Percentiles rank a stretch among this genome's conserved stretches.
Evolutionary conservation across 2,329 filamentous ascomycete species (phyloP).

Genomic region (Talaromyces sp.): DNA sequence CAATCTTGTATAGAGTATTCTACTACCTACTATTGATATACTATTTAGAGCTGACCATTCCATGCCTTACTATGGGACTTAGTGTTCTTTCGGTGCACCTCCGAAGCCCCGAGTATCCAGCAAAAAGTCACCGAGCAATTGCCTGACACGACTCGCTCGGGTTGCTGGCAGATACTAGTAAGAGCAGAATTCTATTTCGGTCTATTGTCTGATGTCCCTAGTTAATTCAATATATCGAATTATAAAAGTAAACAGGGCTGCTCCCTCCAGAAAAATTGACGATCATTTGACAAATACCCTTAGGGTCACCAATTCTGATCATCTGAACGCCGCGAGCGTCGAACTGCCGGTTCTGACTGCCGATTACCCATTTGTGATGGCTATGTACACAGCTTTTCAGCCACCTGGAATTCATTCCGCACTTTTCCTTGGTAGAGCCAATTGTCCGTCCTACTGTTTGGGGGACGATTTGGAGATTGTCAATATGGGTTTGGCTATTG

Average conservation of each 20-base stretch:
- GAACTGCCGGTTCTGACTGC: neutral
- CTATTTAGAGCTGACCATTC: neutral
- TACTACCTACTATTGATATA: neutral
- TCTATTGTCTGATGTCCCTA: neutral
- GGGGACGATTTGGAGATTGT: neutral
- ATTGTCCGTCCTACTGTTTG: conserved; percentile 1
- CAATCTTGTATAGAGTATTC: too few species aligned
- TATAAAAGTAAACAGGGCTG: neutral
- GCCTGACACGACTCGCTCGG: neutral
- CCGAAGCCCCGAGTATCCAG: neutral
- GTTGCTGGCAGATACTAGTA: neutral
- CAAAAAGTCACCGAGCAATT: conserved; percentile 4
- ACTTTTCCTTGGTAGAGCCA: conserved; percentile 5
- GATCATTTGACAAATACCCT: neutral
- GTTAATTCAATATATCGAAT: neutral
- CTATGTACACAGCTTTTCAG: conserved; percentile 1
- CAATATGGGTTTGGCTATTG: conserved; percentile 6
- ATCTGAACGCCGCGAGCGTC: neutral
- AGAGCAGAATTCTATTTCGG: neutral
- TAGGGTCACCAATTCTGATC: conserved; percentile 1
- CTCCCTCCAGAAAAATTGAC: neutral
- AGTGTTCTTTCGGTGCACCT: neutral
- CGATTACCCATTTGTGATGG: neutral
- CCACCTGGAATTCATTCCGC: conserved; percentile 13
- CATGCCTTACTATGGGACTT: neutral